These are phyloP conservation scores for Theobroma grandiflorum DNA, from an alignment of 441 rosid genomes.

Conservation along the genomic window DNA sequence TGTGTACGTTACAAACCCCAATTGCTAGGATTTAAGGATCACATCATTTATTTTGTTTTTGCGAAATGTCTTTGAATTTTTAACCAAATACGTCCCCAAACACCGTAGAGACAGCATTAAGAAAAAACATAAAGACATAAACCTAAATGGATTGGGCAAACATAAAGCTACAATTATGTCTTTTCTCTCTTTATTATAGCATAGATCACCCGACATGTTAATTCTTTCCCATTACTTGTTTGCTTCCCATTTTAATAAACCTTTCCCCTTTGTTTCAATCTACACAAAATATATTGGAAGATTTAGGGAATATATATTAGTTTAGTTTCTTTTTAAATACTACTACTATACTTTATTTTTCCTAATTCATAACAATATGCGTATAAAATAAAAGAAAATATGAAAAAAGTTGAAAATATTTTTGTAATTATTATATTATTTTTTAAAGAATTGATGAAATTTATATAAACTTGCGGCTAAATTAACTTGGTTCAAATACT, in stretches of 20 bases:
- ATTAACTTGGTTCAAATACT: no score
- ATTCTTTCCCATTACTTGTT: conserved; percentile 9
- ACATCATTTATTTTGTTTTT: conserved; percentile 18
- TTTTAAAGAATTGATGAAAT: no score
- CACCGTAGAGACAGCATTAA: neutral
- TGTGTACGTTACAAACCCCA: conserved; percentile 23
- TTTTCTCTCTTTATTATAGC: neutral
- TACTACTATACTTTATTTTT: neutral
- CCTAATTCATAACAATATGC: neutral
- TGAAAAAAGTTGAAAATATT: no score
- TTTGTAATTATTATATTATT: no score
- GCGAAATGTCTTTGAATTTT: neutral
- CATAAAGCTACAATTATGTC: conserved; percentile 9
- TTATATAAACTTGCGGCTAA: no score
- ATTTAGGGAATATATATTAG: conserved; percentile 26
- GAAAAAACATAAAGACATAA: neutral
- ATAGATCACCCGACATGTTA: conserved; percentile 4
- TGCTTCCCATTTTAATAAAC: neutral
- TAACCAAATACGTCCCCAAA: neutral
- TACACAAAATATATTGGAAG: conserved; percentile 26
- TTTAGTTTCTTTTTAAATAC: neutral
- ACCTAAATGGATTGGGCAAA: neutral
- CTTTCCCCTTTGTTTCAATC: neutral
- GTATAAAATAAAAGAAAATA: no score
- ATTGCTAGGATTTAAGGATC: conserved; percentile 50